Evolutionary conservation across 179 eudicot species (phyloP).

Genomic region (Nepenthes alata): DNA sequence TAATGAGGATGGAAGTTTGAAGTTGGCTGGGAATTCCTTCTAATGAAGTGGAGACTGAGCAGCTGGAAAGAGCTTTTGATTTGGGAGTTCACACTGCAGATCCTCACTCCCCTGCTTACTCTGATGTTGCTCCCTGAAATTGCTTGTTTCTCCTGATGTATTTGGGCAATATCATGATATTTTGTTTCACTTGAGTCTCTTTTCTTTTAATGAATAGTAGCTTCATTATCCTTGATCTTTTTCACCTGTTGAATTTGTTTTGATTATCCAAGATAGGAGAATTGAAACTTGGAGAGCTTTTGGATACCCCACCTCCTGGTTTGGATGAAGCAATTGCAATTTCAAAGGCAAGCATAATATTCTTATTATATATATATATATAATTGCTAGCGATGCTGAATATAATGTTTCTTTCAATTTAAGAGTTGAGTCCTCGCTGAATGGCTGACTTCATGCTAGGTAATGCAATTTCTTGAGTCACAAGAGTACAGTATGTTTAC

Average conservation of each 20-base stretch:
- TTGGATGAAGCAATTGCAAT: constrained; percentile 96
- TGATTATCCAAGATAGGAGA: constrained; percentile 59
- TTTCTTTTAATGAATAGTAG: neutral
- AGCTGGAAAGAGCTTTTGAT: too few relatives aligned
- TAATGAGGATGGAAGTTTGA: too few relatives aligned
- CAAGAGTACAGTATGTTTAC: constrained; percentile 74
- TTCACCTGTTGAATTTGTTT: constrained; percentile 6
- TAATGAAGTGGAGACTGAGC: too few relatives aligned
- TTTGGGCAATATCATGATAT: too few relatives aligned
- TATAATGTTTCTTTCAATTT: neutral
- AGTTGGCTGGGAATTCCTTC: too few relatives aligned
- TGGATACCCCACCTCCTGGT: constrained; percentile 98
- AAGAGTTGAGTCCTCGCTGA: constrained; percentile 6
- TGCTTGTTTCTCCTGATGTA: too few relatives aligned
- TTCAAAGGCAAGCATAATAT: constrained; percentile 45
- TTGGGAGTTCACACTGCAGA: too few relatives aligned
- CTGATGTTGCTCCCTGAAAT: too few relatives aligned
- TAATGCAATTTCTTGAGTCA: constrained; percentile 91
- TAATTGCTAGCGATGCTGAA: neutral
- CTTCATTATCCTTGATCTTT: neutral
- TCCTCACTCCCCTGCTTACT: too few relatives aligned
- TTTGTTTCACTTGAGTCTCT: too few relatives aligned
- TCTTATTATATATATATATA: too few relatives aligned
- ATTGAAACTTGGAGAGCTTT: constrained; percentile 85
- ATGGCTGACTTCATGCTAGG: constrained; percentile 29